Evolutionary conservation across 2,329 filamentous ascomycete genomes (phyloP).

Genomic region (Chaetoscypha palmicola): DNA sequence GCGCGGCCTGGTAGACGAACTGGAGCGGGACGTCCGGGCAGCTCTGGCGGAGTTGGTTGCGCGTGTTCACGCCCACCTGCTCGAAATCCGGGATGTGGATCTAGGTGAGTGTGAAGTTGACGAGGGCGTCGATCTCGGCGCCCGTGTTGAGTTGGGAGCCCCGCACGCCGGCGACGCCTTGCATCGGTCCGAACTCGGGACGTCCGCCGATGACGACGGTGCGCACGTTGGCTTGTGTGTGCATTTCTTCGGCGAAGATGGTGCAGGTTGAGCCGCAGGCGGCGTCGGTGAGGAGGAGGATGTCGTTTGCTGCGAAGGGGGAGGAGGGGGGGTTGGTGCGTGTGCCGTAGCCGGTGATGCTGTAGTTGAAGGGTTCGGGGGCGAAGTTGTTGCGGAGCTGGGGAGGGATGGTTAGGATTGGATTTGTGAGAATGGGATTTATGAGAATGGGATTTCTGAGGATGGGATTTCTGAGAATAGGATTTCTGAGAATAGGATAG

Average conservation of each 20-base stretch:
- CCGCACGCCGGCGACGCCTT: conserved; percentile 29
- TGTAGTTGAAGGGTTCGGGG: conserved; percentile 20
- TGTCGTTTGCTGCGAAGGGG: conserved; percentile 35
- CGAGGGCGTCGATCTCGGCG: neutral
- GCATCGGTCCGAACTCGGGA: conserved; percentile 41
- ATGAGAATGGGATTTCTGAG: no score
- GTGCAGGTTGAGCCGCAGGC: conserved; percentile 53
- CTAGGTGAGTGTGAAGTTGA: neutral
- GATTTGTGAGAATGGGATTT: no score
- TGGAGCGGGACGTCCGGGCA: conserved; percentile 39
- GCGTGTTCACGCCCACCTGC: conserved; percentile 31
- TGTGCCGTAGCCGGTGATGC: conserved; percentile 25
- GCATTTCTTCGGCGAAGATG: conserved; percentile 48
- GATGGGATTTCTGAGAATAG: no score
- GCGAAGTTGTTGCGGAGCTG: conserved; percentile 21
- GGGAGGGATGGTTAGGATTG: no score
- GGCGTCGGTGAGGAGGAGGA: conserved; percentile 47
- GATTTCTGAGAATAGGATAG: no score
- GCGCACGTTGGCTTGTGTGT: conserved; percentile 45
- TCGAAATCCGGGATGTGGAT: neutral
- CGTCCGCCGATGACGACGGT: conserved; percentile 46
- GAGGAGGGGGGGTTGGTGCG: conserved; percentile 14
- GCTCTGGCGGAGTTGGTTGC: conserved; percentile 30
- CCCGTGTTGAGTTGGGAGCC: neutral
- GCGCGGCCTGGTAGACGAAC: conserved; percentile 52